phyloP scores from a whole-genome alignment of 768 basidiomycete species.

The Pisolithus marmoratus region DNA sequence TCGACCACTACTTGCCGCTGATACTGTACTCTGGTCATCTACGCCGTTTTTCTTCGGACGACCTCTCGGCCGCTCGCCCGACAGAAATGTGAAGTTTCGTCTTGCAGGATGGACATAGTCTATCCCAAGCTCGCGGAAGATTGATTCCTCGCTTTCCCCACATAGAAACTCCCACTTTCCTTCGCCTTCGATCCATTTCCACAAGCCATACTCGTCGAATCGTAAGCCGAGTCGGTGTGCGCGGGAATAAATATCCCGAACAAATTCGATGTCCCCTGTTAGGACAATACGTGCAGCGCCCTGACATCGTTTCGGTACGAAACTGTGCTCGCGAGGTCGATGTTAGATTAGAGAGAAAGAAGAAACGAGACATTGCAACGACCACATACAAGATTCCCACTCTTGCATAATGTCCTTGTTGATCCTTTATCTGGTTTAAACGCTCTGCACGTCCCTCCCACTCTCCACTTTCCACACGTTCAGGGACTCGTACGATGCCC shows the following conservation, averaged over 20 bases:
- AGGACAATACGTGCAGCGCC: slow-evolving; percentile 48
- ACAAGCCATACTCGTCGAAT: slow-evolving; percentile 60
- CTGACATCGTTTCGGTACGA: slow-evolving; percentile 20
- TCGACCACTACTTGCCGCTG: not conserved
- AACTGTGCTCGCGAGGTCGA: slow-evolving; percentile 6
- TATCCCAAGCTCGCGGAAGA: slow-evolving; percentile 41
- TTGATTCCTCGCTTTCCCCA: slow-evolving; percentile 38
- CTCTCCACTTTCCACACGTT: slow-evolving; percentile 12
- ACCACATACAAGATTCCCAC: slow-evolving; percentile 28
- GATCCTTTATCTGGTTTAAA: slow-evolving; percentile 15
- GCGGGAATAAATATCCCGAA: slow-evolving; percentile 32
- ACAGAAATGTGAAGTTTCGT: slow-evolving; percentile 30
- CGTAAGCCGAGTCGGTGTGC: slow-evolving; percentile 43
- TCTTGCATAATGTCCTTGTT: slow-evolving; percentile 35
- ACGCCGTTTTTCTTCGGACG: slow-evolving; percentile 7
- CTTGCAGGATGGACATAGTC: slow-evolving; percentile 34
- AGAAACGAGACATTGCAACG: not conserved
- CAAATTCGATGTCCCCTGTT: slow-evolving; percentile 54
- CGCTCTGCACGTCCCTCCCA: slow-evolving; percentile 27
- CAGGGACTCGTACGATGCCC: slow-evolving; percentile 48
- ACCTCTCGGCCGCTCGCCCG: not conserved
- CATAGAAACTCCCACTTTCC: slow-evolving; percentile 46
- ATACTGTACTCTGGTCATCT: not conserved
- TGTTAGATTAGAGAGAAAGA: not conserved
- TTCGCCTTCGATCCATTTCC: slow-evolving; percentile 42